Base-by-base conservation (phyloP, 2,329 filamentous ascomycete genomes). In the Monosporascus sp. region DNA sequence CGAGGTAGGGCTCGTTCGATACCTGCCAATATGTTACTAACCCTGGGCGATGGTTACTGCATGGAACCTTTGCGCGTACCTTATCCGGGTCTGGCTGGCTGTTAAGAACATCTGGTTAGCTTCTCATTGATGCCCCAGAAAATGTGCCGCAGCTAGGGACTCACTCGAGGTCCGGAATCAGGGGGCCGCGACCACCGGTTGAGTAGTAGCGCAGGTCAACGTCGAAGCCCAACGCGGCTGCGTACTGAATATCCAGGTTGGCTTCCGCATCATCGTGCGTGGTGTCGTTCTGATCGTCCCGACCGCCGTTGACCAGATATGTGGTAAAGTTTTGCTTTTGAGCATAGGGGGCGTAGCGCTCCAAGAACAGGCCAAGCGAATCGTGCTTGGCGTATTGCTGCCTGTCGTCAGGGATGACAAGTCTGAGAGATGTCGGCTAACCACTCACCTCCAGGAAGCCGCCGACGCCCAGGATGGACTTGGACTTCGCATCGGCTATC, bases 231-330 rank as follows among this genome's bases (percentile, higher is more conserved):
- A 85, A 68, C 6, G 77, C 72, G 6, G 79, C 62, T 5, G 79
- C 76, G 43, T 82, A 80, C 57, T 85, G 77, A 5, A 82, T 75
- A 60, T 86, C 82, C 27, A 86, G 67, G 52, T 80, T 82, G 38
- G 80, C 82, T 61, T 86, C 83, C 0, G 70, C 62, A 54, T 73
- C 63, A 14, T 60, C 74, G 59, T 73, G 68, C 2, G 64, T 61
- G 1, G 61, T 58, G 7, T 76, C 69, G 59, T 63, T 62, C 59
- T 82, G 77, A 7, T 76, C 70, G 53, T 81, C 75, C 5, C 75
- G 61, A 1, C 82, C 85, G 14, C 77, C 76, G 53, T 82, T 82
- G 56, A 87, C 78, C 15, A 75, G 74, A 14, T 77, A 66, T 11
- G 82, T 77, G 2, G 76, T 75, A 66, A 87, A 87, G 48, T 76